Evolutionary conservation across 371 early-diverging fungal genomes (phyloP).

Genomic region (Saksenaea vasiformis): DNA sequence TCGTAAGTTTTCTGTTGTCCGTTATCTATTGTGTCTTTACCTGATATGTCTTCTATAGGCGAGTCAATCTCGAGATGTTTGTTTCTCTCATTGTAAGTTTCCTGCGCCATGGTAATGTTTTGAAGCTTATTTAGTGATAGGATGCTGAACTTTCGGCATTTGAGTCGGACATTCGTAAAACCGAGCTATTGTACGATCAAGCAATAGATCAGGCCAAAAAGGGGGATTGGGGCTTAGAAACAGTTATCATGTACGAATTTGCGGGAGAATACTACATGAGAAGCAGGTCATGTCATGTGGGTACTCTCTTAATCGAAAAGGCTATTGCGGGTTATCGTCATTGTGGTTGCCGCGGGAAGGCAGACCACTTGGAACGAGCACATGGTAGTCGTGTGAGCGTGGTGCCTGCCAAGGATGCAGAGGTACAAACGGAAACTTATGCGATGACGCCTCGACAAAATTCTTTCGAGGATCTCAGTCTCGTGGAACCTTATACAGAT

Average conservation of each 20-base stretch:
- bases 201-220: slow-evolving; percentile 40
- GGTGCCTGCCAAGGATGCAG: slow-evolving; percentile 6
- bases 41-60: slow-evolving; percentile 3
- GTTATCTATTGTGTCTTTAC: not conserved
- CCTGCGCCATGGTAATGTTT: not conserved
- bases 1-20: slow-evolving; percentile 20
- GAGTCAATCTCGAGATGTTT: slow-evolving; percentile 35
- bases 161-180: slow-evolving; percentile 16
- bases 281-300: slow-evolving; percentile 29
- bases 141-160: slow-evolving; percentile 49
- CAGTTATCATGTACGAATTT: slow-evolving; percentile 37
- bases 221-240: slow-evolving; percentile 39
- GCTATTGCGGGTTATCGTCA: slow-evolving; percentile 34
- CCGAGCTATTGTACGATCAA: slow-evolving; percentile 36
- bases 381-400: slow-evolving; percentile 7
- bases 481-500: slow-evolving; percentile 19
- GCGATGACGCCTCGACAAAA: slow-evolving; percentile 9
- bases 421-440: slow-evolving; percentile 34
- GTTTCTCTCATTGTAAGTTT: slow-evolving; percentile 23
- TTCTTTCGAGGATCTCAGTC: slow-evolving; percentile 28
- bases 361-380: slow-evolving; percentile 21
- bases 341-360: slow-evolving; percentile 42
- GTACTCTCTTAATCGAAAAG: slow-evolving; percentile 32
- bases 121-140: not conserved
- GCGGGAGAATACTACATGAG: slow-evolving; percentile 41